Percentiles rank a stretch among this genome's conserved stretches.
Evolutionary conservation across 179 eudicot species (phyloP).

Genomic region (Beta corolliflora): DNA sequence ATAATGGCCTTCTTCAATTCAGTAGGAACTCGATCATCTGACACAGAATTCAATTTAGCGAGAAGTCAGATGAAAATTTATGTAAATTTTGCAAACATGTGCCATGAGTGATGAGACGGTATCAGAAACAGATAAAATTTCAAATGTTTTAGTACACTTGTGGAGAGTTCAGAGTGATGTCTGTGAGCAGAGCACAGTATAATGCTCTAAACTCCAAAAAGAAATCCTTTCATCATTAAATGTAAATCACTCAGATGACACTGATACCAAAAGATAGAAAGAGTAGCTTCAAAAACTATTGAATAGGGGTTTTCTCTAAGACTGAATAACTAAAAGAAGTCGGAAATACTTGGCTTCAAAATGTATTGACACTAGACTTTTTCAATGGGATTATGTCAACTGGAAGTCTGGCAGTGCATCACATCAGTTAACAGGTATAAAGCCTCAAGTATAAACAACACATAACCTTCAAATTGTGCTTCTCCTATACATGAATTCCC

Average conservation of each 20-base stretch:
- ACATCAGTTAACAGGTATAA: background rate
- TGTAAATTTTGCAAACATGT: background rate
- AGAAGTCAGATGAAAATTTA: background rate
- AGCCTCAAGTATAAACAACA: background rate
- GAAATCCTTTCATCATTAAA: background rate
- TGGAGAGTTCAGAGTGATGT: background rate
- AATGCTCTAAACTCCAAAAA: background rate
- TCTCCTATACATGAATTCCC: background rate
- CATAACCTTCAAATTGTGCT: background rate
- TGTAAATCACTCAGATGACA: background rate
- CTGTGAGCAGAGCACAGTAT: background rate
- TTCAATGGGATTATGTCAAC: background rate
- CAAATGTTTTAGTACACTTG: background rate
- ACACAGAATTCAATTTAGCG: background rate
- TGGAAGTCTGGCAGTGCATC: background rate
- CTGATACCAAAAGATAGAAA: background rate
- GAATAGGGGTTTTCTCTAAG: background rate
- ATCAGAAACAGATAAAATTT: background rate
- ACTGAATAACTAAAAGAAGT: background rate
- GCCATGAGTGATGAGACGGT: background rate
- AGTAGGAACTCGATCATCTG: constrained; percentile 93
- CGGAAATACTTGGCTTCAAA: background rate
- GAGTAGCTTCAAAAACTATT: background rate
- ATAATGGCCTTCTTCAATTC: constrained; percentile 92
- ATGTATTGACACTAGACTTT: background rate